Evolutionary conservation across 768 basidiomycete species (phyloP).

Genomic region (Cystobasidium tubakii): DNA sequence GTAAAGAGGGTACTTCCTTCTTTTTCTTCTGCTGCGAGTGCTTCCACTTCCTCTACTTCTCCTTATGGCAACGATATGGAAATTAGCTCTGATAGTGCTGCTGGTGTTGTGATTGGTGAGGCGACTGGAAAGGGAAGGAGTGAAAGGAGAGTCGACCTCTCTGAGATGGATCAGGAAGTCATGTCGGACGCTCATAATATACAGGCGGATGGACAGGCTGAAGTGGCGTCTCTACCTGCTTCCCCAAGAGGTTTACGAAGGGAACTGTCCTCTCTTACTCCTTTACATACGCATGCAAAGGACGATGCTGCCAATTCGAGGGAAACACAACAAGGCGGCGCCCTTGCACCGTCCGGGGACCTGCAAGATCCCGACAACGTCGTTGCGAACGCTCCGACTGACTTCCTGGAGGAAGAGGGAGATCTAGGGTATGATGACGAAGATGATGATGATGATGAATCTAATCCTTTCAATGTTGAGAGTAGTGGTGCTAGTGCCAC

Average conservation of each 20-base stretch:
- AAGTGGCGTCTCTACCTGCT: slow-evolving; percentile 19
- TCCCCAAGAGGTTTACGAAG: neutral
- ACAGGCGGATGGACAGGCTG: slow-evolving; percentile 32
- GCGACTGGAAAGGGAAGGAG: neutral
- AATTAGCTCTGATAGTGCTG: too few relatives aligned
- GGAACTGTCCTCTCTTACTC: neutral
- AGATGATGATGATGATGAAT: slow-evolving; percentile 1
- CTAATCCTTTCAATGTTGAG: slow-evolving; percentile 10
- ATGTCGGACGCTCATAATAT: slow-evolving; percentile 38
- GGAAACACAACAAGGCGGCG: neutral
- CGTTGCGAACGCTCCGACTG: neutral
- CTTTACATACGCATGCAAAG: slow-evolving; percentile 2
- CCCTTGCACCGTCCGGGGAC: neutral
- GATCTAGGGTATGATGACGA: slow-evolving; percentile 7
- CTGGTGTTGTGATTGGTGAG: too few relatives aligned
- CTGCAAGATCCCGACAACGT: neutral
- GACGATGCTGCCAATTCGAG: neutral
- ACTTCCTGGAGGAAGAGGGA: neutral
- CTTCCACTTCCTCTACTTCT: neutral
- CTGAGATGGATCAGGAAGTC: slow-evolving; percentile 31
- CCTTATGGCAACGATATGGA: neutral
- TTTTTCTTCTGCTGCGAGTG: neutral
- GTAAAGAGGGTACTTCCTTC: slow-evolving; percentile 37
- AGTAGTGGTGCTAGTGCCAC: slow-evolving; percentile 9
- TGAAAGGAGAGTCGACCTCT: slow-evolving; percentile 6